Base-by-base conservation (phyloP, 2,329 filamentous ascomycete genomes). In the Thermothelomyces thermophilus region DNA sequence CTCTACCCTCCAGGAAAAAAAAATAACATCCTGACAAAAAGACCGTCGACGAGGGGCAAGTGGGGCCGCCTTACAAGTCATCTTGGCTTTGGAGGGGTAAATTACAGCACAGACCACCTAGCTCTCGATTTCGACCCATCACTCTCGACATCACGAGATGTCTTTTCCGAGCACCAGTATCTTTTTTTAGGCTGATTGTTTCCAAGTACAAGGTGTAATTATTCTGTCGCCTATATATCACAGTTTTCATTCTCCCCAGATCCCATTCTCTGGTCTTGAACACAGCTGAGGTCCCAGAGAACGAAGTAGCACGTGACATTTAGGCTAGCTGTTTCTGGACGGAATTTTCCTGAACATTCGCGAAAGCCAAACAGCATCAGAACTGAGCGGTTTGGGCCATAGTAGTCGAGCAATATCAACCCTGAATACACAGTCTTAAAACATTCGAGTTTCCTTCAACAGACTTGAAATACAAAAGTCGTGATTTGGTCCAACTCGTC, bases 341-440 rank as follows among this genome's bases (percentile, higher is more conserved):
- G 52, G 66, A 67, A 67, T 51, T 55, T 66, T 68, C 65, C 19
- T 63, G 66, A 68, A 66, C 41, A 46, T 65, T 66, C 63, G 59
- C 58, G 59, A 58, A 63, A 49, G 31, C 36, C 55, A 58, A 34
- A 35, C 19, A 48, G 50, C 53, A n/a, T 37, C 30, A 46, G 45
- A 53, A 22, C 33, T 35, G 41, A 42, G 41, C 34, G 24, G 43
- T 33, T 31, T 46, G 48, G 45, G 48, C 45, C 51, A 49, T 11
- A 34, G 19, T 41, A 26, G 33, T 24, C 46, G 31, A 19, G 14
- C 16, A 53, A 50, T 45, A 36, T 31, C 41, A 46, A 9, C 20
- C 10, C 20, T 13, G 19, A 20, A 26, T 26, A 26, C 9, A 5
- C 9, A 26, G 24, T 5, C 24, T 26, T 5, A 26, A 9, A 26